Evolutionary conservation across 2,329 filamentous ascomycete genomes (phyloP).

Genomic region (Aspergillus bombycis): DNA sequence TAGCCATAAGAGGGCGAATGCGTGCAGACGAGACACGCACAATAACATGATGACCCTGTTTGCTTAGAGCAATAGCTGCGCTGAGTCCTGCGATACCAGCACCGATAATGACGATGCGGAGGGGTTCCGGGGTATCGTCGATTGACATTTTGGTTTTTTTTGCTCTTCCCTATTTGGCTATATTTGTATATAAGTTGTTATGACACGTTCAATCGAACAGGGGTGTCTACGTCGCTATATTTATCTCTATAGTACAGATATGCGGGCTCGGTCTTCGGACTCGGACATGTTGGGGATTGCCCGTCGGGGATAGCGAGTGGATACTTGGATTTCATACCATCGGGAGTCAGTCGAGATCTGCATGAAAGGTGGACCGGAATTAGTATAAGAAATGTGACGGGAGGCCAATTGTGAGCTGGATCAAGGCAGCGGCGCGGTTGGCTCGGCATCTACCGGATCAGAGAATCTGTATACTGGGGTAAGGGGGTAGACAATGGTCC

Average conservation of each 20-base stretch:
- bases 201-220: neutral
- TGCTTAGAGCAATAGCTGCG: constrained; percentile 37
- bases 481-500: too few species aligned
- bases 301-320: neutral
- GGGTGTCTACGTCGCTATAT: neutral
- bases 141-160: neutral
- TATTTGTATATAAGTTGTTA: neutral
- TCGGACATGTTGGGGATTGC: neutral
- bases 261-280: constrained; percentile 6
- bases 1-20: neutral
- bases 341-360: neutral
- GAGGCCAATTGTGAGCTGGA: neutral
- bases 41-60: constrained; percentile 37
- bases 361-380: neutral
- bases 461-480: too few species aligned
- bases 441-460: neutral
- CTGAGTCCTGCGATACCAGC: constrained; percentile 39
- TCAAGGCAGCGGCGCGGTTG: neutral
- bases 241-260: neutral
- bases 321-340: neutral
- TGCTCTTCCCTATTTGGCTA: neutral
- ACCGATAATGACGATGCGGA: constrained; percentile 32
- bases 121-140: constrained; percentile 1
- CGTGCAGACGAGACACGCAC: constrained; percentile 17
- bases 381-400: neutral